Evolutionary conservation across 108 stramenopile genomes (phyloP).

Genomic region (Skeletonema costatum): DNA sequence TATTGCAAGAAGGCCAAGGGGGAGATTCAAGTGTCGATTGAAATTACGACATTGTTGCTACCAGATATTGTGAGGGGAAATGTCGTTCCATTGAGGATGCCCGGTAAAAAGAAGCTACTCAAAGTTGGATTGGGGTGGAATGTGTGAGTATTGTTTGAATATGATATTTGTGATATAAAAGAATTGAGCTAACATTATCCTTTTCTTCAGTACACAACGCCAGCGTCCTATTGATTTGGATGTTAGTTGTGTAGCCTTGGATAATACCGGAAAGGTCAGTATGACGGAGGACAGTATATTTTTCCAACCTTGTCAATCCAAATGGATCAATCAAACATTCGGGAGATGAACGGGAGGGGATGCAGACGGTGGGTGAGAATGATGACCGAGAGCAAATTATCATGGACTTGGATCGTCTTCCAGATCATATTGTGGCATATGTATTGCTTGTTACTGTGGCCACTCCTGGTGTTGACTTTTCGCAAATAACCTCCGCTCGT

Average conservation of each 20-base stretch:
- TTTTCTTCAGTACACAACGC: too few relatives aligned
- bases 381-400: slow-evolving; percentile 52
- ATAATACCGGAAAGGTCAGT: slow-evolving; percentile 25
- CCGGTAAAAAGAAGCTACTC: slow-evolving; percentile 20
- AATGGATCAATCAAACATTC: slow-evolving; percentile 49
- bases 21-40: slow-evolving; percentile 21
- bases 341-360: slow-evolving; percentile 48
- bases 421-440: slow-evolving; percentile 32
- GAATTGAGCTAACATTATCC: too few relatives aligned
- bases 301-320: slow-evolving; percentile 50
- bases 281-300: slow-evolving; percentile 57
- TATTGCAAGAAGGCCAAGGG: slow-evolving; percentile 31
- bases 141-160: too few relatives aligned
- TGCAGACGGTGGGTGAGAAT: neutral
- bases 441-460: slow-evolving; percentile 54
- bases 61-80: slow-evolving; percentile 24
- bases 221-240: slow-evolving; percentile 46
- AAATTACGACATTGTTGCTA: slow-evolving; percentile 6
- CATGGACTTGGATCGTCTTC: slow-evolving; percentile 37
- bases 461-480: slow-evolving; percentile 39
- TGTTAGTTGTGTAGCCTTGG: slow-evolving; percentile 48
- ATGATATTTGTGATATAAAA: too few relatives aligned
- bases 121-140: slow-evolving; percentile 55
- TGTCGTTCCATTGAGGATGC: slow-evolving; percentile 16
- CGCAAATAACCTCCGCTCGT: slow-evolving; percentile 42